phyloP scores from a whole-genome alignment of 192 early-diverging fungal genomes.

The Coemansia sp. region DNA sequence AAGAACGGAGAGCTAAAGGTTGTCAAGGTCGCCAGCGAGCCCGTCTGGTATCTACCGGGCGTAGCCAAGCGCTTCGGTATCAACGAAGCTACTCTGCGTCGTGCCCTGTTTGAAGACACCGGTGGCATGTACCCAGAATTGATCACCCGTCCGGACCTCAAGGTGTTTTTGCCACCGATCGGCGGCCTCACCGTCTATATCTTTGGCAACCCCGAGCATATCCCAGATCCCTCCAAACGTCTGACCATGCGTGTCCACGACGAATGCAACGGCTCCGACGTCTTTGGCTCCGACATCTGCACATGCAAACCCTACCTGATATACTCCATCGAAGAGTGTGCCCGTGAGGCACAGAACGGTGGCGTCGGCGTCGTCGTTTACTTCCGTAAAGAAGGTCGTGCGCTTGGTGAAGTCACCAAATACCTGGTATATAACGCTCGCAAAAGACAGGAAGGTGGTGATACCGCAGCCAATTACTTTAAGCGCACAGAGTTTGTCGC shows the following conservation, averaged over 20 bases:
- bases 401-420: slow-evolving; percentile 93
- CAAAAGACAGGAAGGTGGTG: slow-evolving; percentile 80
- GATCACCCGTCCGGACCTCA: slow-evolving; percentile 87
- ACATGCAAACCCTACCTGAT: slow-evolving; percentile 81
- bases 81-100: slow-evolving; percentile 77
- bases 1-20: slow-evolving; percentile 78
- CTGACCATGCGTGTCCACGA: slow-evolving; percentile 89
- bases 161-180: slow-evolving; percentile 92
- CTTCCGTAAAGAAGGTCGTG: slow-evolving; percentile 94
- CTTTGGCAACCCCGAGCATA: slow-evolving; percentile 79
- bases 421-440: slow-evolving; percentile 95
- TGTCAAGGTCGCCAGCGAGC: slow-evolving; percentile 91
- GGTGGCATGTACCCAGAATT: slow-evolving; percentile 97
- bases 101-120: slow-evolving; percentile 85
- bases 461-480: slow-evolving; percentile 89
- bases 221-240: slow-evolving; percentile 79
- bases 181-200: slow-evolving; percentile 92
- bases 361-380: slow-evolving; percentile 95
- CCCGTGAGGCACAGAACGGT: slow-evolving; percentile 84
- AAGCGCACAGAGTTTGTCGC: slow-evolving; percentile 83
- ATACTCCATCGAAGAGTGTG: slow-evolving; percentile 88
- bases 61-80: slow-evolving; percentile 87
- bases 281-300: slow-evolving; percentile 85
- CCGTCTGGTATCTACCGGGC: slow-evolving; percentile 93
- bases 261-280: slow-evolving; percentile 92